Conservation (phyloP, 106 monocot genomes). For the Triglochin maritima region DNA sequence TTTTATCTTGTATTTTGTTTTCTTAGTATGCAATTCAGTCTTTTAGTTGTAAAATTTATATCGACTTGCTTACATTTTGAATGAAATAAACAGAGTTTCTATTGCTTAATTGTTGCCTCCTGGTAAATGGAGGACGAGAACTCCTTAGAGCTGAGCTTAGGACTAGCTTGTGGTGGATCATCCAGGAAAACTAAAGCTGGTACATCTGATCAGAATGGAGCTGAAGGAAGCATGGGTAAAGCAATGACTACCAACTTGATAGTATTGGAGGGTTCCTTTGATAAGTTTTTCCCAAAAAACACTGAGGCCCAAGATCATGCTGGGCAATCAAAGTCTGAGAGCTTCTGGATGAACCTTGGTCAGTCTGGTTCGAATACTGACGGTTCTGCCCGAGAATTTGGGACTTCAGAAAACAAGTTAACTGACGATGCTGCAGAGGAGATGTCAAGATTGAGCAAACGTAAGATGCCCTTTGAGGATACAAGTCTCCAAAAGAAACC, state of each 20-base stretch:
- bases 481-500: constrained; percentile 43
- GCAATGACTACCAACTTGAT: constrained; percentile 7
- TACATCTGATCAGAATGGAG: constrained; percentile 33
- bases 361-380: constrained; percentile 8
- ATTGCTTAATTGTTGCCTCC: background rate
- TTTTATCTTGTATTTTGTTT: too few relatives aligned
- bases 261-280: constrained; percentile 27
- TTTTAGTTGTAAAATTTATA: too few relatives aligned
- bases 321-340: constrained; percentile 31
- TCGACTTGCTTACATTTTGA: too few relatives aligned
- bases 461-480: constrained; percentile 53
- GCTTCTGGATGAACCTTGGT: constrained; percentile 41
- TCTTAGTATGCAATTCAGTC: too few relatives aligned
- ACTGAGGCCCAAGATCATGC: constrained; percentile 23
- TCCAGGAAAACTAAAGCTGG: constrained; percentile 41
- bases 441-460: constrained; percentile 34
- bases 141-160: constrained; percentile 87
- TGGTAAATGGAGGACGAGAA: constrained; percentile 67
- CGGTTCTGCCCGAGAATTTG: constrained; percentile 27
- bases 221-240: constrained; percentile 41
- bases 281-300: constrained; percentile 26
- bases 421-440: constrained; percentile 27
- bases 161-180: constrained; percentile 72
- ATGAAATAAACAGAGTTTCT: background rate
- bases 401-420: constrained; percentile 31